Evolutionary conservation across 1,284 basidiomycete genomes (phyloP).

Genomic region (Chalciporus sp.): DNA sequence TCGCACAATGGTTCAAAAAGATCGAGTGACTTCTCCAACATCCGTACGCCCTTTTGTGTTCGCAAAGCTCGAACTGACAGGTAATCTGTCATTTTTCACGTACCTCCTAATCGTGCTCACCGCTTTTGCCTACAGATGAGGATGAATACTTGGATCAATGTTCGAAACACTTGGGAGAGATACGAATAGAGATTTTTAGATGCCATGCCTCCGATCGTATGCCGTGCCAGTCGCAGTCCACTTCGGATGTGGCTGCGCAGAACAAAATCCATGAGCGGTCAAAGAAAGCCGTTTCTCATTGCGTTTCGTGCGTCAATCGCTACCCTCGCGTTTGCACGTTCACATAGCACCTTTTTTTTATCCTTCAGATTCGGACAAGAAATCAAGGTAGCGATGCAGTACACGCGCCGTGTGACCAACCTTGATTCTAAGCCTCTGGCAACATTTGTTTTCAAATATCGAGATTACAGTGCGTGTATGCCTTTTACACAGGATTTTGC

Average conservation of each 20-base stretch:
- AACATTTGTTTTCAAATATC: constrained; percentile 33
- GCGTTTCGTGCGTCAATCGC: constrained; percentile 33
- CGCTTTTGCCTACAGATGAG: constrained; percentile 27
- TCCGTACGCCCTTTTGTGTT: constrained; percentile 29
- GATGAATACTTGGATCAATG: constrained; percentile 27
- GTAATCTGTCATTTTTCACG: constrained; percentile 16
- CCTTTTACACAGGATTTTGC: background rate
- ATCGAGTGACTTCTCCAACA: constrained; percentile 16
- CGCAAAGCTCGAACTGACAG: constrained; percentile 35
- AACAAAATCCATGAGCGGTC: constrained; percentile 39
- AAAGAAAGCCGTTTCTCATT: constrained; percentile 41
- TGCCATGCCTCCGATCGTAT: background rate
- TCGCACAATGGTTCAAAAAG: constrained; percentile 10
- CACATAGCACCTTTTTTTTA: background rate
- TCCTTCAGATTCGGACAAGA: constrained; percentile 27
- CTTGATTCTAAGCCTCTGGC: constrained; percentile 26
- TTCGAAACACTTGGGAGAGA: constrained; percentile 21
- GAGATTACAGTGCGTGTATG: constrained; percentile 27
- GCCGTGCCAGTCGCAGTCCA: background rate
- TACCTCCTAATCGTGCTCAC: constrained; percentile 5
- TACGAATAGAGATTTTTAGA: constrained; percentile 25
- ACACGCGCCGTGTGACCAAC: background rate
- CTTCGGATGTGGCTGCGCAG: background rate
- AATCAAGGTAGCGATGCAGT: background rate
- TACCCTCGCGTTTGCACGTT: background rate